A percentile compares a stretch with the other conserved stretches of the same genome.
phyloP scores from a whole-genome alignment of 805 yeast species.

The Blastobotrys terrestris region DNA sequence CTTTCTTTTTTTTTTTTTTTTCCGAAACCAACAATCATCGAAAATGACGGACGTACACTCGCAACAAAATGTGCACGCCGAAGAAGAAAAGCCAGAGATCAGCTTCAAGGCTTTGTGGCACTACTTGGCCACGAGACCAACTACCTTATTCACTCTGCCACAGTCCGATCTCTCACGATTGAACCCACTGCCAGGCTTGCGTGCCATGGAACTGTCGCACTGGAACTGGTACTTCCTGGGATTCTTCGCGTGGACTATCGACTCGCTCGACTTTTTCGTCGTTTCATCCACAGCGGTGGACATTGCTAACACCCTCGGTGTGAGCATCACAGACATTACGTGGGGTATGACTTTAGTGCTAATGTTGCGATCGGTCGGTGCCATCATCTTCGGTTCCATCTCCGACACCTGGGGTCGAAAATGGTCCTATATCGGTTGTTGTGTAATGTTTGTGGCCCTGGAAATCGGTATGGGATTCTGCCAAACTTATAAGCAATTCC shows the following conservation, averaged over 20 bases:
- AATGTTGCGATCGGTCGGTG: conserved; percentile 67
- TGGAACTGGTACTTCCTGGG: conserved; percentile 58
- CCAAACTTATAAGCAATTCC: conserved; percentile 48
- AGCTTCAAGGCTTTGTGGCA: neutral
- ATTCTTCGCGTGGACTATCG: conserved; percentile 60
- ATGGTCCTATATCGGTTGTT: conserved; percentile 52
- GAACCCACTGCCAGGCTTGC: conserved; percentile 57
- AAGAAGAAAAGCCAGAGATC: conserved; percentile 13
- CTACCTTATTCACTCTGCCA: conserved; percentile 12
- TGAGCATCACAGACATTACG: conserved; percentile 44
- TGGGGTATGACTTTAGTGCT: conserved; percentile 69
- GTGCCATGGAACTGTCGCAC: conserved; percentile 41
- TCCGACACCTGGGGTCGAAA: conserved; percentile 60
- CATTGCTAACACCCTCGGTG: conserved; percentile 44
- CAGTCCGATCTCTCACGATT: conserved; percentile 19
- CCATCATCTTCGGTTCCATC: conserved; percentile 55
- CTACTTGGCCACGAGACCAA: conserved; percentile 11
- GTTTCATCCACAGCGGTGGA: conserved; percentile 48
- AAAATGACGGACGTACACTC: too few relatives aligned
- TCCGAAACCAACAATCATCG: conserved; percentile 22
- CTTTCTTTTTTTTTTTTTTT: neutral
- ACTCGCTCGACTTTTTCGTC: conserved; percentile 62
- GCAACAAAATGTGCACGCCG: too few relatives aligned
- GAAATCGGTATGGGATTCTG: conserved; percentile 67
- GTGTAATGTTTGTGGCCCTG: conserved; percentile 44